Evolutionary conservation across 2,329 filamentous ascomycete species (phyloP), one percentile per base, ranked within the genome.

Genomic region (Ophiocordyceps australis): DNA sequence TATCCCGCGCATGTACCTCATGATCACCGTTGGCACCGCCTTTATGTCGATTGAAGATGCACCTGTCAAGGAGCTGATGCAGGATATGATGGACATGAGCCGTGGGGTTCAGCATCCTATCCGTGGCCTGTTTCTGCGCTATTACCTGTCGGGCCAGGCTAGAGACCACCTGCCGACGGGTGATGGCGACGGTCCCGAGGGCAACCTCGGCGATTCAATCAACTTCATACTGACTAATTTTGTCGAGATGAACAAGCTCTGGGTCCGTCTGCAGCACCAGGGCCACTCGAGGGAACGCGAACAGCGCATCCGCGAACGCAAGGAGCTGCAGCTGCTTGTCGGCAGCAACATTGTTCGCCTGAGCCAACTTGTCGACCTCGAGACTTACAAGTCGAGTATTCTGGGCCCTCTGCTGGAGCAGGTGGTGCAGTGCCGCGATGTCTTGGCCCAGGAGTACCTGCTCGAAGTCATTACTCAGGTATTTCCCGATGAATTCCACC

Each of bases 21-120:
- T 98, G 91, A 89, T 98, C 44, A 98, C 91, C 0, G 91, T 98
- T 20, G 89, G 89, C 30, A 98, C 89, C 3, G 91, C 93, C 25
- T 98, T 98, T 60, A 98, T 98, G 89, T 76, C 81, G 15, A 91
- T 98, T 45, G 79, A 89, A 43, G 89, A 95, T 63, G 89, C 91
- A 30, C 89, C 89, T 1, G 89, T 98, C 38, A 98, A 98, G 57
- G 89, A 98, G 59, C 82, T 98, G 34, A 98, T 98, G 89, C 98
- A 98, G 56, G 89, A 98, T 52, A 98, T 98, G 89, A 98, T 98
- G 89, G 89, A 98, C 54, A 98, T 98, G 89, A 95, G 83, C 54
- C 71, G 89, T 35, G 89, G 89, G 29, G 85, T 98, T 14, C 89
- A 98, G 46, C 89, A 98, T 52, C 89, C 89, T 11, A 85, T 94